These are phyloP conservation scores for Trapa incisa DNA, from an alignment of 345 rosid species.

Conservation along the genomic window DNA sequence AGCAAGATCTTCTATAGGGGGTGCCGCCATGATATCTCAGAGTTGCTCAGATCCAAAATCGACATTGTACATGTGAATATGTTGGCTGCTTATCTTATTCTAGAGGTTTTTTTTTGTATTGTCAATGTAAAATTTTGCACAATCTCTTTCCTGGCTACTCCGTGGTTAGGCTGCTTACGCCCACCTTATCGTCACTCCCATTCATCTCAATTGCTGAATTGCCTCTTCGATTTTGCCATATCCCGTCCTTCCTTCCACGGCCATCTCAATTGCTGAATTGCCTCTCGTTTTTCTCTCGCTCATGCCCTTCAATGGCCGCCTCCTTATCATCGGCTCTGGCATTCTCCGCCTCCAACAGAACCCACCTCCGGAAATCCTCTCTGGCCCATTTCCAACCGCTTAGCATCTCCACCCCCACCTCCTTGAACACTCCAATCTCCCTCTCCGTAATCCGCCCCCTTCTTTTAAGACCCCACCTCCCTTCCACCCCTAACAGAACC, in stretches of 20 bases:
- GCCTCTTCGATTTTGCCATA: neutral
- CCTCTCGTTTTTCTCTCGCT: neutral
- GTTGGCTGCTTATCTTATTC: neutral
- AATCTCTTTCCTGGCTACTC: neutral
- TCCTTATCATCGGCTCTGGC: constrained; percentile 18
- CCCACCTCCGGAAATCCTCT: constrained; percentile 6
- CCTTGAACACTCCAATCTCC: constrained; percentile 6
- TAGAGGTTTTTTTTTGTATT: neutral
- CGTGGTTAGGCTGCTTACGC: neutral
- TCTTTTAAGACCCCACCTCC: constrained; percentile 11
- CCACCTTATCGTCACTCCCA: neutral
- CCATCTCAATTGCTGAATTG: neutral
- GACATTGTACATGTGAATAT: neutral
- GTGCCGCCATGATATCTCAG: neutral
- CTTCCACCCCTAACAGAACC: neutral
- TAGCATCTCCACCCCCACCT: constrained; percentile 8
- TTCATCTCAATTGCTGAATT: neutral
- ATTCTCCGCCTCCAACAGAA: constrained; percentile 7
- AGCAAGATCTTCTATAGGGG: constrained; percentile 10
- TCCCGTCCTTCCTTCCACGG: neutral
- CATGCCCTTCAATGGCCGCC: constrained; percentile 32
- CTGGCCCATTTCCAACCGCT: constrained; percentile 8
- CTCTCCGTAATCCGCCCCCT: constrained; percentile 22
- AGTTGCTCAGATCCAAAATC: neutral
- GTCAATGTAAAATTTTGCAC: neutral